phyloP scores from a whole-genome alignment of 352 stramenopile species.

The Globisporangium mamillatum region DNA sequence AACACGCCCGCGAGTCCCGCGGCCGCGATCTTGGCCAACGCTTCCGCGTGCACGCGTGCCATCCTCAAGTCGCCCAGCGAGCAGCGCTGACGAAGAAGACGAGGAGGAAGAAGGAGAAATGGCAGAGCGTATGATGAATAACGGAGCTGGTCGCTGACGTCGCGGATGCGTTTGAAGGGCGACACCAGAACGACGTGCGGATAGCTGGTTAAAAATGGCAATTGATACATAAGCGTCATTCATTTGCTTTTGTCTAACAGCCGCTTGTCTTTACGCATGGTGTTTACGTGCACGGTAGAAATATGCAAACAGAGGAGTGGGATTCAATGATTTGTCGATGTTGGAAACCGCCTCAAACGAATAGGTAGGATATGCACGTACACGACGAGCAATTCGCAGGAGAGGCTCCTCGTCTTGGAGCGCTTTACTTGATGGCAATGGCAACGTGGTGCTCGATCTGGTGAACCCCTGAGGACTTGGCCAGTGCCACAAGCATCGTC shows the following conservation, averaged over 20 bases:
- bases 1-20: slow-evolving; percentile 65
- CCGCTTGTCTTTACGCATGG: background rate
- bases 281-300: background rate
- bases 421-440: background rate
- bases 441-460: background rate
- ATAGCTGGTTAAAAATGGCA: background rate
- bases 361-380: background rate
- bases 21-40: slow-evolving; percentile 54
- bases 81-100: background rate
- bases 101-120: background rate
- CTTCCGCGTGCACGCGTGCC: slow-evolving; percentile 45
- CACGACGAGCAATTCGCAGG: background rate
- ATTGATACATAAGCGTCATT: background rate
- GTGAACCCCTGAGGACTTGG: background rate
- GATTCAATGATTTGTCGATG: background rate
- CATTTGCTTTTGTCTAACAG: background rate
- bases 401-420: background rate
- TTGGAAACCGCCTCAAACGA: background rate
- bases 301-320: background rate
- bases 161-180: background rate
- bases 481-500: slow-evolving; percentile 61
- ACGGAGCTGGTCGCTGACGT: slow-evolving; percentile 1
- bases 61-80: slow-evolving; percentile 2
- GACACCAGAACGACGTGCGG: background rate
- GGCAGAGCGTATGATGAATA: background rate